Percentiles rank a stretch among this genome's conserved stretches.
phyloP scores from a whole-genome alignment of 2,329 filamentous ascomycete genomes.

The Sporothrix brasiliensis region DNA sequence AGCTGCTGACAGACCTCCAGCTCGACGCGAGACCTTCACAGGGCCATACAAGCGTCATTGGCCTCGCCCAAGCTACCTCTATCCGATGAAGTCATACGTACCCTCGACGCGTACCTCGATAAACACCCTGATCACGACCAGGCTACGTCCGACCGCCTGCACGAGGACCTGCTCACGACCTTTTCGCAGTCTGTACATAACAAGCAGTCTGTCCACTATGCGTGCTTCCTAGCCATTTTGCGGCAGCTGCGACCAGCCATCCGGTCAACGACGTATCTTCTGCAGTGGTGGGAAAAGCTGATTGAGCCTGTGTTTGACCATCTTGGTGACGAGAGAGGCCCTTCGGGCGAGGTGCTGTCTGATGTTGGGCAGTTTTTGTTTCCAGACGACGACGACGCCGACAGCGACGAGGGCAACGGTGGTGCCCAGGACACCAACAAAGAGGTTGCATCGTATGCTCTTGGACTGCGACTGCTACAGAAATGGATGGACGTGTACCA shows the following conservation, averaged over 20 bases:
- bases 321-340: slow-evolving; percentile 62
- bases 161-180: slow-evolving; percentile 70
- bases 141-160: slow-evolving; percentile 67
- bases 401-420: slow-evolving; percentile 44
- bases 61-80: slow-evolving; percentile 61
- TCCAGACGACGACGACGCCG: slow-evolving; percentile 60
- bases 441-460: slow-evolving; percentile 48
- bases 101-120: slow-evolving; percentile 68
- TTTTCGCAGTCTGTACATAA: slow-evolving; percentile 67
- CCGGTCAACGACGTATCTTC: slow-evolving; percentile 62
- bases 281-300: slow-evolving; percentile 72
- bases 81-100: slow-evolving; percentile 63
- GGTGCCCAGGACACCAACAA: slow-evolving; percentile 40
- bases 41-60: slow-evolving; percentile 57
- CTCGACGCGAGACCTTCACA: slow-evolving; percentile 63
- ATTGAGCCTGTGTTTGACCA: slow-evolving; percentile 58
- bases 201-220: slow-evolving; percentile 56
- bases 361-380: slow-evolving; percentile 66
- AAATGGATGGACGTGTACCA: slow-evolving; percentile 59
- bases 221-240: slow-evolving; percentile 70
- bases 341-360: slow-evolving; percentile 66
- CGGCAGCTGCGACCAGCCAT: slow-evolving; percentile 66
- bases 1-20: slow-evolving; percentile 41
- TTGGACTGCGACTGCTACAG: slow-evolving; percentile 60
- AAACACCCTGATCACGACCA: slow-evolving; percentile 71